Evolutionary conservation across 2,329 filamentous ascomycete genomes (phyloP), one percentile per base, ranked within the genome.

Genomic region (Aspergillus oerlinghausenensis): DNA sequence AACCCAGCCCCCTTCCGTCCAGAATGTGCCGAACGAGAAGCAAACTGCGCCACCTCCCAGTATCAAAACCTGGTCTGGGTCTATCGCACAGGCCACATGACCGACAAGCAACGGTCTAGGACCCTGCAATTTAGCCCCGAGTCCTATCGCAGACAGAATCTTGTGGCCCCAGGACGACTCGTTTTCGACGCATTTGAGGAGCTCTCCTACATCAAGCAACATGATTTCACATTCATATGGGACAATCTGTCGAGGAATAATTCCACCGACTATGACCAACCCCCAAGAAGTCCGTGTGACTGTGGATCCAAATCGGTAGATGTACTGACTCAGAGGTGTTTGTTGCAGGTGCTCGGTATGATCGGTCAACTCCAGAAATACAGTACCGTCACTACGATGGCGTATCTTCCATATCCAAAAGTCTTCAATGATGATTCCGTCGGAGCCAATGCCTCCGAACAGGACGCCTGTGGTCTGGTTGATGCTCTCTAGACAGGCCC

Each of bases 1-100:
- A 2, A 74, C 70, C 75, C 76, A 87, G 11, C 80, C 77, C 1
- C 84, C 84, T 32, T 80, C 79, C 51, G 92, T 92, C 89, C 90
- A 95, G 66, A 84, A 92, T 6, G 89, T 89, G 1, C 92, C 92
- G 81, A 96, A 96, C 0, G 90, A 92, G 76, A 96, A 96, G 70
- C 91, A 96, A 0, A 91, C 90, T 17, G 89, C 90, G 40, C 91
- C 92, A 17, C 92, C 92, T 1, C 91, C 91, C 50, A 88, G 72
- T 7, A 95, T 75, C 9, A 90, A 66, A 3, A 92, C 65, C 19
- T 81, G 73, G 29, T 79, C 74, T 45, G 76, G 65, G 28, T 75
- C 74, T 0, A 81, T 73, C 28, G 75, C 68, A 14, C 82, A 72
- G 7, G 82, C 77, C 4, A 85, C 85, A 55, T 86, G 82, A 2